phyloP scores from a whole-genome alignment of 192 early-diverging fungal genomes.

The Backusella circina region DNA sequence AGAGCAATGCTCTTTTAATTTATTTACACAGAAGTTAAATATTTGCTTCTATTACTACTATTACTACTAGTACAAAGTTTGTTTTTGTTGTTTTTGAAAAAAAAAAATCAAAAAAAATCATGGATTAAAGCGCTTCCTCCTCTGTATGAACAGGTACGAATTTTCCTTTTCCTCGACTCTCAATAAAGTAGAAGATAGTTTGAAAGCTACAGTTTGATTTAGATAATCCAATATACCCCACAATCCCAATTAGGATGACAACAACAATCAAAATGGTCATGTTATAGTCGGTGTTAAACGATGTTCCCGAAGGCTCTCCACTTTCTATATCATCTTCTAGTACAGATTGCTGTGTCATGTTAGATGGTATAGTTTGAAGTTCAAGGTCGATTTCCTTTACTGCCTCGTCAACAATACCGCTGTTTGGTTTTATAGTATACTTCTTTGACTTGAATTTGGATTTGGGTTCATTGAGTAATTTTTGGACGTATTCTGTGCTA shows the following conservation, averaged over 20 bases:
- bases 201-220: neutral
- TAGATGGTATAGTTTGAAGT: neutral
- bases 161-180: neutral
- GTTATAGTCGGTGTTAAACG: neutral
- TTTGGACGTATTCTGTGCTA: neutral
- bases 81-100: neutral
- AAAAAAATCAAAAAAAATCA: neutral
- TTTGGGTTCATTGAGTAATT: constrained; percentile 2
- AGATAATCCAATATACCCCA: neutral
- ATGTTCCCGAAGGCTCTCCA: neutral
- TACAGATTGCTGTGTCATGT: neutral
- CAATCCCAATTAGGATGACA: neutral
- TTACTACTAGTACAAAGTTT: neutral
- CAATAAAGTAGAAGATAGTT: neutral
- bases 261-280: neutral
- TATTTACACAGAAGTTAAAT: neutral
- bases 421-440: neutral
- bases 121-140: neutral
- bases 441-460: constrained; percentile 2
- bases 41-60: neutral
- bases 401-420: neutral
- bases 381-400: neutral
- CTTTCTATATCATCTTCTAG: neutral
- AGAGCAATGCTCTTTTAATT: neutral
- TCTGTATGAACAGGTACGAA: neutral